Conservation (phyloP, 2,329 filamentous ascomycete species). For the Aspergillus viridinutans region DNA sequence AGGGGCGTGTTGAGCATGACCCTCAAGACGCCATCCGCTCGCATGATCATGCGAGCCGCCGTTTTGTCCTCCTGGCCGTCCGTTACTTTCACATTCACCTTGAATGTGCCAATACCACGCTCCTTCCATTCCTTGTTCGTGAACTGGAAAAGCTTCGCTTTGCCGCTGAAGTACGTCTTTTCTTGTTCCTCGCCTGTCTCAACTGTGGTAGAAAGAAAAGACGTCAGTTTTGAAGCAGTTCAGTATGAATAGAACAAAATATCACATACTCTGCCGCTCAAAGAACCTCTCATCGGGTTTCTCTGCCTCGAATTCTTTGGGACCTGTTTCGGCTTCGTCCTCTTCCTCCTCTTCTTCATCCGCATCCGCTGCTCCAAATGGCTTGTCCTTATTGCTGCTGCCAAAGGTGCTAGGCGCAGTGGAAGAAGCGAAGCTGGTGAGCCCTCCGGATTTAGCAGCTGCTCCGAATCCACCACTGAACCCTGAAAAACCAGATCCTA, state of each 20-base stretch:
- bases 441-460: slow-evolving; percentile 42
- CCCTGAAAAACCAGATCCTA: slow-evolving; percentile 35
- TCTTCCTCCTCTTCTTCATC: slow-evolving; percentile 48
- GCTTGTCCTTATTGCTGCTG: slow-evolving; percentile 44
- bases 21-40: slow-evolving; percentile 82
- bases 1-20: slow-evolving; percentile 83
- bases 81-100: slow-evolving; percentile 68
- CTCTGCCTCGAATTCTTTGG: slow-evolving; percentile 48
- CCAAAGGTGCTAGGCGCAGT: slow-evolving; percentile 45
- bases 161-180: slow-evolving; percentile 66
- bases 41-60: slow-evolving; percentile 74
- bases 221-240: slow-evolving; percentile 22
- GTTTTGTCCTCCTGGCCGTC: slow-evolving; percentile 52
- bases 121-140: slow-evolving; percentile 80
- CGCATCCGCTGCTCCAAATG: slow-evolving; percentile 67
- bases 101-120: slow-evolving; percentile 75
- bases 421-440: slow-evolving; percentile 68
- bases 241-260: not conserved
- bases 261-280: slow-evolving; percentile 61
- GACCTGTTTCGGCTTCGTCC: slow-evolving; percentile 44
- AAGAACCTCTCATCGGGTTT: slow-evolving; percentile 48
- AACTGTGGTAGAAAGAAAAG: slow-evolving; percentile 44
- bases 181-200: slow-evolving; percentile 88
- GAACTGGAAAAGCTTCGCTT: slow-evolving; percentile 81
- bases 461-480: slow-evolving; percentile 48